These are phyloP conservation scores for Platanthera guangdongensis DNA, from an alignment of 106 monocot genomes.

Conservation along the genomic window DNA sequence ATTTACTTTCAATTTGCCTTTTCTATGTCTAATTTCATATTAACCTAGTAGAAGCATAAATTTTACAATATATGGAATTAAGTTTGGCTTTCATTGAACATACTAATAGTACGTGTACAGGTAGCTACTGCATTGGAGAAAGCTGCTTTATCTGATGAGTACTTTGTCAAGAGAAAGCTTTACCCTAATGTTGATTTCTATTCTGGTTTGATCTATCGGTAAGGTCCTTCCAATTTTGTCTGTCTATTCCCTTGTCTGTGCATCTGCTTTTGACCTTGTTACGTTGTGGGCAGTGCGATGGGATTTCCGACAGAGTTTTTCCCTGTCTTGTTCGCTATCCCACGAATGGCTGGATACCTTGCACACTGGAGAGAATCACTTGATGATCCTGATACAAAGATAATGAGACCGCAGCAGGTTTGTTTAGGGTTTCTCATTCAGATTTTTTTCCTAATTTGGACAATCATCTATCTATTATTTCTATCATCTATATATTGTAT, in stretches of 20 bases:
- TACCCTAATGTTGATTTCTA: slow-evolving; percentile 99
- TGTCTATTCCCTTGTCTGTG: neutral
- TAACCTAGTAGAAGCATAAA: neutral
- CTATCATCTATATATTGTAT: too few relatives aligned
- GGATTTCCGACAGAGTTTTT: slow-evolving; percentile 98
- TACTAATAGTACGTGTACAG: slow-evolving; percentile 18
- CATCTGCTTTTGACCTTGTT: slow-evolving; percentile 12
- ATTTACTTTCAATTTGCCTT: neutral
- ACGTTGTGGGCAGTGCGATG: slow-evolving; percentile 59
- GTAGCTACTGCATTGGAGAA: slow-evolving; percentile 94
- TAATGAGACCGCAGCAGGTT: slow-evolving; percentile 95
- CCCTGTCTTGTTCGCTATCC: slow-evolving; percentile 80
- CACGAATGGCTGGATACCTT: slow-evolving; percentile 94
- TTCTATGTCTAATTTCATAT: neutral
- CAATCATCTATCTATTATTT: too few relatives aligned
- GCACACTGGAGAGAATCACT: slow-evolving; percentile 98
- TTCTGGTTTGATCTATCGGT: slow-evolving; percentile 94
- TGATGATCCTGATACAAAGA: slow-evolving; percentile 99
- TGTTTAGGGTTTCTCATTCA: slow-evolving; percentile 7
- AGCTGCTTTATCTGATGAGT: slow-evolving; percentile 92
- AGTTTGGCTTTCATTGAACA: neutral
- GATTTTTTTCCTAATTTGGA: neutral
- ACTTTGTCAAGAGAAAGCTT: slow-evolving; percentile 81
- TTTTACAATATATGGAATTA: neutral
- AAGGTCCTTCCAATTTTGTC: neutral